phyloP scores from a whole-genome alignment of 164 flowering plant species.

The Echeveria elegans region DNA sequence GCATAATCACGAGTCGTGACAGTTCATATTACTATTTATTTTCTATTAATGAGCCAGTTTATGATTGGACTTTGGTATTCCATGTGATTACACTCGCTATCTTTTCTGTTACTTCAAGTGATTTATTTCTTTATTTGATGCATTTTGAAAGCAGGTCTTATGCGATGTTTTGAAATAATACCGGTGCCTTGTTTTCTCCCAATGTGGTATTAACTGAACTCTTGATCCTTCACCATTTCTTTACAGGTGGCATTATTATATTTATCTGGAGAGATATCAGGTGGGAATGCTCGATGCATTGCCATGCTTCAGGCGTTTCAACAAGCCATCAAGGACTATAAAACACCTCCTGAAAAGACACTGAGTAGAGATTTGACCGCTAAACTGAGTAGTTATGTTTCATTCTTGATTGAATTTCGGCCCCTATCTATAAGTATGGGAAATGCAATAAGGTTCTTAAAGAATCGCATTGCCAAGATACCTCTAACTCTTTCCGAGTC shows the following conservation, averaged over 20 bases:
- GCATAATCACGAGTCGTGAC: not conserved
- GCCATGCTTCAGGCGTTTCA: conserved; percentile 91
- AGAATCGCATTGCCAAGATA: conserved; percentile 59
- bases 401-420: conserved; percentile 70
- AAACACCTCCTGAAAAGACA: conserved; percentile 66
- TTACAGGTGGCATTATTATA: conserved; percentile 77
- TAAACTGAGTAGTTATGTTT: conserved; percentile 62
- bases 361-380: conserved; percentile 72
- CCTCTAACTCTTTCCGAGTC: conserved; percentile 58
- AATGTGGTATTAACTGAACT: not conserved
- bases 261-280: conserved; percentile 65
- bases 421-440: conserved; percentile 97
- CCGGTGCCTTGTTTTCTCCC: not conserved
- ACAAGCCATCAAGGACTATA: conserved; percentile 65
- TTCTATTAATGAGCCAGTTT: not conserved
- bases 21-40: not conserved
- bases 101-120: not conserved
- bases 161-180: no score
- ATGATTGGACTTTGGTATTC: not conserved
- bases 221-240: not conserved
- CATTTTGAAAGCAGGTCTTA: no score
- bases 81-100: not conserved
- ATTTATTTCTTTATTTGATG: no score
- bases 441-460: conserved; percentile 74
- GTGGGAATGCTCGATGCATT: conserved; percentile 86